Evolutionary conservation across 495 filamentous ascomycete species (phyloP).

Genomic region (Penicillium daleae): DNA sequence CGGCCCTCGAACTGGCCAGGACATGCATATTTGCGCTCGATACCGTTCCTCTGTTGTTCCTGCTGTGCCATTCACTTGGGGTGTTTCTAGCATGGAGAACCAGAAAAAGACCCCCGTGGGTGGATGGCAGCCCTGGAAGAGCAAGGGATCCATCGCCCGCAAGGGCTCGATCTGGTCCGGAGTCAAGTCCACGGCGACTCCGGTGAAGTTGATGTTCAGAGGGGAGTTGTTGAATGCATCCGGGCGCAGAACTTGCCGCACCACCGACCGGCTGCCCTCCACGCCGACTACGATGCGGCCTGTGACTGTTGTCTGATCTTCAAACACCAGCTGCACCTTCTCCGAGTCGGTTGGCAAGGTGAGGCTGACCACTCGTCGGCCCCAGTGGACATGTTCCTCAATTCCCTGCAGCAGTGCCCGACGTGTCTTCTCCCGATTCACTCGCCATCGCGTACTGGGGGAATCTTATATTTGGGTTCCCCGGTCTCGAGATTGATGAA

Average conservation of each 20-base stretch:
- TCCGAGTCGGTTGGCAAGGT: neutral
- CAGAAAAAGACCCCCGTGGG: slow-evolving; percentile 57
- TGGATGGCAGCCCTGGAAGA: slow-evolving; percentile 63
- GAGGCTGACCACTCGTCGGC: slow-evolving; percentile 17
- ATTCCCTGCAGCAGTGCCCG: slow-evolving; percentile 28
- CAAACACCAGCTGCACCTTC: slow-evolving; percentile 24
- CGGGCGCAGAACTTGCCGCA: slow-evolving; percentile 43
- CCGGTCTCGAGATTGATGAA: slow-evolving; percentile 37
- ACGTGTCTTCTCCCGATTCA: slow-evolving; percentile 34
- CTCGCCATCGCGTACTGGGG: slow-evolving; percentile 33
- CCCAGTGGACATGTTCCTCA: slow-evolving; percentile 35
- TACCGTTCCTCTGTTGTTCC: slow-evolving; percentile 17
- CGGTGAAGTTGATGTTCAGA: slow-evolving; percentile 30
- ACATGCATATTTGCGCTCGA: slow-evolving; percentile 36
- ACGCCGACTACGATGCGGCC: slow-evolving; percentile 47
- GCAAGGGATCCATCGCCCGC: slow-evolving; percentile 56
- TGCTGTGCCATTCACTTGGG: slow-evolving; percentile 22
- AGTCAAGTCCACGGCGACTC: slow-evolving; percentile 32
- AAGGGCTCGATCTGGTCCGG: slow-evolving; percentile 43
- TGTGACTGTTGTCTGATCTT: slow-evolving; percentile 15
- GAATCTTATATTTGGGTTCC: slow-evolving; percentile 33
- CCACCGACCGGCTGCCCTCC: slow-evolving; percentile 52
- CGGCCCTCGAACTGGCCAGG: slow-evolving; percentile 33
- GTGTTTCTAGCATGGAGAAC: slow-evolving; percentile 49
- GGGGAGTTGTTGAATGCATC: slow-evolving; percentile 28